A percentile compares a stretch with the other conserved stretches of the same genome.
Conservation (phyloP, 495 filamentous ascomycete genomes). For the Glarea lozoyensis region DNA sequence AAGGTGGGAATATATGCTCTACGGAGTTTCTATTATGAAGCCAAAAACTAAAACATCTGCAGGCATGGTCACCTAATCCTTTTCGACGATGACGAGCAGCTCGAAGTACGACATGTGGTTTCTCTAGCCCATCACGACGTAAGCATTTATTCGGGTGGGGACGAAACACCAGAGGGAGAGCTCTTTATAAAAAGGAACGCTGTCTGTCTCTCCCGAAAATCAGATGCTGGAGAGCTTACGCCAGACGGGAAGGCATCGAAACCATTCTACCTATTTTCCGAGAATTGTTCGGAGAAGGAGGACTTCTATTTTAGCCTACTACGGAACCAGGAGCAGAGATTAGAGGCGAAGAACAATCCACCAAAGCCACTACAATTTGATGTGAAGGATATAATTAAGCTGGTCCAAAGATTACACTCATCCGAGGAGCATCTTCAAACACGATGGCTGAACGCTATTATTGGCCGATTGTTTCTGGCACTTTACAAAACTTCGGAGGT, state of each 20-base stretch:
- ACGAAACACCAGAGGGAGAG: slow-evolving; percentile 79
- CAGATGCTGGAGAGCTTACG: slow-evolving; percentile 45
- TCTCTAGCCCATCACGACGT: slow-evolving; percentile 82
- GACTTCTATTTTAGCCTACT: slow-evolving; percentile 95
- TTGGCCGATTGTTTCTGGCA: slow-evolving; percentile 80
- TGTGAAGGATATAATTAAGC: slow-evolving; percentile 69
- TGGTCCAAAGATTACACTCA: slow-evolving; percentile 84
- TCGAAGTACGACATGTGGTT: slow-evolving; percentile 92
- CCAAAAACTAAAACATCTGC: slow-evolving; percentile 1
- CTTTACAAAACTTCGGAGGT: slow-evolving; percentile 77
- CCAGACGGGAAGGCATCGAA: slow-evolving; percentile 49
- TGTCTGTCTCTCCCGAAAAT: slow-evolving; percentile 68
- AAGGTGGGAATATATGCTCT: slow-evolving; percentile 42
- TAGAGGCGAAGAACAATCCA: slow-evolving; percentile 43
- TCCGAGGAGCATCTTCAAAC: slow-evolving; percentile 89
- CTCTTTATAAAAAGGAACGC: slow-evolving; percentile 94
- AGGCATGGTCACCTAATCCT: slow-evolving; percentile 97
- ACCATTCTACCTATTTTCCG: slow-evolving; percentile 89
- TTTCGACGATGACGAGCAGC: slow-evolving; percentile 80
- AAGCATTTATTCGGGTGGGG: slow-evolving; percentile 75
- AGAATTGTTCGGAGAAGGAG: slow-evolving; percentile 91
- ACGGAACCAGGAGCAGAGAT: slow-evolving; percentile 65
- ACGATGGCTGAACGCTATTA: slow-evolving; percentile 86
- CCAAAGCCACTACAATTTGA: slow-evolving; percentile 75
- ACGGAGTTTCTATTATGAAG: background rate